Evolutionary conservation across 2,329 filamentous ascomycete species (phyloP).

Genomic region (Aspergillus pseudoglaucus): DNA sequence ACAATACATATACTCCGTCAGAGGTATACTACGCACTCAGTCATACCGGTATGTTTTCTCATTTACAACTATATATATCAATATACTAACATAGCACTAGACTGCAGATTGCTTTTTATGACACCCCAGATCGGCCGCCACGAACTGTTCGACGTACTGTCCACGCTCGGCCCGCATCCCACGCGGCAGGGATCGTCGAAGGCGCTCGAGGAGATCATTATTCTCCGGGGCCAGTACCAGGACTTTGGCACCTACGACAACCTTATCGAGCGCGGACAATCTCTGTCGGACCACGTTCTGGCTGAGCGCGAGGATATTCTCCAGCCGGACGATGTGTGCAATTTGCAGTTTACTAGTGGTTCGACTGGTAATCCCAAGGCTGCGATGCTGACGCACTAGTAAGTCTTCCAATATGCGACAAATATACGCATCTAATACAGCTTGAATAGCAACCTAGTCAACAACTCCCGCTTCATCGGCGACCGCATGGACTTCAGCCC

Average conservation of each 20-base stretch:
- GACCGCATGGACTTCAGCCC: slow-evolving; percentile 65
- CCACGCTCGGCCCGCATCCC: slow-evolving; percentile 40
- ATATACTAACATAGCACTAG: slow-evolving; percentile 32
- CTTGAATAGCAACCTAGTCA: slow-evolving; percentile 40
- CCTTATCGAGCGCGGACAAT: slow-evolving; percentile 48
- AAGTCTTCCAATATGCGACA: slow-evolving; percentile 12
- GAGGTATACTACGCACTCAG: slow-evolving; percentile 66
- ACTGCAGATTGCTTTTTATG: slow-evolving; percentile 67
- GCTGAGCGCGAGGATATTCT: slow-evolving; percentile 50
- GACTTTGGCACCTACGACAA: slow-evolving; percentile 56
- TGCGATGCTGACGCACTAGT: slow-evolving; percentile 67
- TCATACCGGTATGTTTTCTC: slow-evolving; percentile 54
- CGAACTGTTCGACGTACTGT: slow-evolving; percentile 56
- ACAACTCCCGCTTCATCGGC: slow-evolving; percentile 65
- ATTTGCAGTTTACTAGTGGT: slow-evolving; percentile 69
- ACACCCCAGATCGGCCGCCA: slow-evolving; percentile 61
- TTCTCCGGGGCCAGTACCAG: slow-evolving; percentile 51
- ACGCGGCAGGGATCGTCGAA: slow-evolving; percentile 28
- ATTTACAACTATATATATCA: background rate
- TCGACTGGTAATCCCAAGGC: slow-evolving; percentile 68
- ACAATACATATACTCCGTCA: slow-evolving; percentile 72
- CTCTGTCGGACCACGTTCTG: slow-evolving; percentile 46
- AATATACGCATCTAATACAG: background rate
- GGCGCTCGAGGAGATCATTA: slow-evolving; percentile 47
- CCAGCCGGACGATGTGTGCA: slow-evolving; percentile 61